Base-by-base conservation (phyloP, 106 monocot genomes). In the Allium cepa region DNA sequence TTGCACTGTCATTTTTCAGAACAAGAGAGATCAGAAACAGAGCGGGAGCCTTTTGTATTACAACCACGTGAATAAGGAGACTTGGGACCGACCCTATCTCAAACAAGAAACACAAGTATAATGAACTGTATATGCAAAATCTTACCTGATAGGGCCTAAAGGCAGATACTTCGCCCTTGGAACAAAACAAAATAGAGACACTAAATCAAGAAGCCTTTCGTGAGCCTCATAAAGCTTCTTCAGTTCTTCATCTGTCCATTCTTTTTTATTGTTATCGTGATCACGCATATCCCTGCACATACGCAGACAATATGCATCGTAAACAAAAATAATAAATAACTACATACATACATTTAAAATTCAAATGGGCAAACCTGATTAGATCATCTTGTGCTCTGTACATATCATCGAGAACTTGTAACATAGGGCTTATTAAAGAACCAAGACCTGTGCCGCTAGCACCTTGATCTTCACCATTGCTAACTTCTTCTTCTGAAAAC, bases 381-480 rank as follows among this genome's bases (percentile, higher is more conserved):
- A 99, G 75, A 62, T 92, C 92, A 84, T 99, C 97, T 79, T 99
- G 97, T 72, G 82, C 92, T 57, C 79, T 87, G 61, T 99, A 99
- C 83, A 99, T 90, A 83, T 99, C 97, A 85, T 99, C 97, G 62
- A 99, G 92, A 59, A 90, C 80, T 73, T 79, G 80, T 8, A 99
- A 69, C 89, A 93, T 92, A 9, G 97, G 87, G 75, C 83, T 81
- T 50, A 99, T 87, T 60, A 99, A 79, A 57, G 92, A 84, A 76
- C 92, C 88, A 71, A 99, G 89, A 68, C 97, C 97, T 70, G 92
- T 99, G 72, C 97, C 97, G 79, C 92, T 99, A 66, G 97, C 97
- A 69, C 97, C 97, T 85, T 92, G 97, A 69, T 92, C 85, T 90
- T 99, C 97, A 60, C 97, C 97, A 74, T 99, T 99, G 75, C 97